phyloP scores from a whole-genome alignment of 2,329 filamentous ascomycete species.

The Colletotrichum endophyticum region DNA sequence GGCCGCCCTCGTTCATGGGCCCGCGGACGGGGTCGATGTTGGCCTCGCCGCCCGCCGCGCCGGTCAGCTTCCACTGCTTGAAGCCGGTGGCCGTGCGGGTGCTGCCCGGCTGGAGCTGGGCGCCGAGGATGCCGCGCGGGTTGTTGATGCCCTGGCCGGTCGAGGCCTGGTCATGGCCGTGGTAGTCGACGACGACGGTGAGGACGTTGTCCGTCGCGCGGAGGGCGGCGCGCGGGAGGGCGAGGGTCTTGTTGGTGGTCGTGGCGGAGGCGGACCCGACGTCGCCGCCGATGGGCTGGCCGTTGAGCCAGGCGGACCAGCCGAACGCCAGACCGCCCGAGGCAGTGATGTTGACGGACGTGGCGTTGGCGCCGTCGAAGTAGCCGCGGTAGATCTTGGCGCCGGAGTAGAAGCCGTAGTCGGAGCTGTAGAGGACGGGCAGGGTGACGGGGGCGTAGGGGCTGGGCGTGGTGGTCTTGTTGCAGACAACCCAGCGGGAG shows the following conservation, averaged over 20 bases:
- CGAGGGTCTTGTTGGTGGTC: constrained; percentile 55
- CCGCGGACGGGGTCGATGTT: constrained; percentile 65
- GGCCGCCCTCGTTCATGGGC: constrained; percentile 69
- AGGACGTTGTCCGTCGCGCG: constrained; percentile 59
- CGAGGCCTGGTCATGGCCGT: constrained; percentile 66
- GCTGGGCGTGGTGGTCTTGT: constrained; percentile 65
- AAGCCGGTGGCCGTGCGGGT: constrained; percentile 46
- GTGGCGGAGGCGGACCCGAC: constrained; percentile 58
- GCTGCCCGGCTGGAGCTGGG: constrained; percentile 38
- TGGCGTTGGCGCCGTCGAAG: constrained; percentile 68
- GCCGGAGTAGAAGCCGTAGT: constrained; percentile 78
- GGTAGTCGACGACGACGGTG: constrained; percentile 75
- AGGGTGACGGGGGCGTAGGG: constrained; percentile 61
- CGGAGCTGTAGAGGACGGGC: constrained; percentile 70
- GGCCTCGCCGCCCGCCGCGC: constrained; percentile 69
- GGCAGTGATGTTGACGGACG: constrained; percentile 63
- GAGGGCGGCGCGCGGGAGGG: constrained; percentile 52
- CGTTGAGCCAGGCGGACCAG: constrained; percentile 70
- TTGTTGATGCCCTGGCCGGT: constrained; percentile 69
- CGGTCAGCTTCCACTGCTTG: constrained; percentile 68
- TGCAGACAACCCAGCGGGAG: constrained; percentile 66
- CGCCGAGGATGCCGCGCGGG: constrained; percentile 67
- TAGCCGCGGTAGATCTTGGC: constrained; percentile 72
- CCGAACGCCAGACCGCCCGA: constrained; percentile 74
- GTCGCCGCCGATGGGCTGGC: constrained; percentile 64